Conservation (phyloP, 148 eudicot genomes). For the Rhododendron kiyosumense region DNA sequence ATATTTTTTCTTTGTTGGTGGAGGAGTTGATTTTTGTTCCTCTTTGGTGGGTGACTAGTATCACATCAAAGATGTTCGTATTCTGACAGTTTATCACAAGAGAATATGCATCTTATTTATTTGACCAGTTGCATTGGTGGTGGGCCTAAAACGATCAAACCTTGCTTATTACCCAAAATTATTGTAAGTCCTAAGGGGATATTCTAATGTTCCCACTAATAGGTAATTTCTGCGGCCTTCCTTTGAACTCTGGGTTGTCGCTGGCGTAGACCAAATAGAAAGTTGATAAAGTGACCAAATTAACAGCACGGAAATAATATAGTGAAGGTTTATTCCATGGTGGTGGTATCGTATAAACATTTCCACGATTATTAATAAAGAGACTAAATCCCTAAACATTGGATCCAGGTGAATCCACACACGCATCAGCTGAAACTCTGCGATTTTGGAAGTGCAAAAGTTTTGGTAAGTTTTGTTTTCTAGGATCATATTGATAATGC, state of each 20-base stretch:
- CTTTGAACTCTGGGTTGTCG: background rate
- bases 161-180: background rate
- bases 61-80: too few species aligned
- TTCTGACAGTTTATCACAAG: background rate
- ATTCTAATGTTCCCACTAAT: background rate
- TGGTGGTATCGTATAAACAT: background rate
- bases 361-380: background rate
- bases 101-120: background rate
- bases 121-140: background rate
- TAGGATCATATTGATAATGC: background rate
- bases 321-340: background rate
- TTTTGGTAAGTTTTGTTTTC: conserved; percentile 51
- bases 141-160: background rate
- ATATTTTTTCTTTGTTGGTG: background rate
- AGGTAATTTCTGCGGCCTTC: background rate
- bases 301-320: background rate
- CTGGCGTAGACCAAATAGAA: background rate
- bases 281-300: background rate
- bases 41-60: background rate
- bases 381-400: conserved; percentile 13
- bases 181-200: background rate
- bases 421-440: conserved; percentile 97
- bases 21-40: background rate
- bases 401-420: conserved; percentile 87
- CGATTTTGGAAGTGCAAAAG: conserved; percentile 99